phyloP scores from a whole-genome alignment of 1,139 yeast genomes.

The Hyphopichia pseudoburtonii region DNA sequence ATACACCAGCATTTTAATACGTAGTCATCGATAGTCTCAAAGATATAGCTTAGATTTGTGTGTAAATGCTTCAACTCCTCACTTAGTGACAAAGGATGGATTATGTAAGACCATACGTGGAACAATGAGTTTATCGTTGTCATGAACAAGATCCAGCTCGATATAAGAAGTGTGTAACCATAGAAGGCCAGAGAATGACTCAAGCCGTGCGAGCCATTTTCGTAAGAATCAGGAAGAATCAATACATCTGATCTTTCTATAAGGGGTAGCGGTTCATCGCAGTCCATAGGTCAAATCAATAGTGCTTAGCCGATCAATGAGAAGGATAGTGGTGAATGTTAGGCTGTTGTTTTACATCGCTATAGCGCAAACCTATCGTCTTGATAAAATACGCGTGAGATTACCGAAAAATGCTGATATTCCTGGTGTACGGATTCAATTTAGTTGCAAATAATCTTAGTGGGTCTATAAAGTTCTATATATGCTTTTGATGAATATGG shows the following conservation, averaged over 20 bases:
- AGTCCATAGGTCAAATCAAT: not conserved
- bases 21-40: slow-evolving; percentile 41
- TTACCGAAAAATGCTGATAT: too few species aligned
- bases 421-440: too few species aligned
- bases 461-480: not conserved
- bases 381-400: too few species aligned
- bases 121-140: slow-evolving; percentile 45
- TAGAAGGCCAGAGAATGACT: slow-evolving; percentile 14
- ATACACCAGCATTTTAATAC: slow-evolving; percentile 52
- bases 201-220: not conserved
- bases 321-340: too few species aligned
- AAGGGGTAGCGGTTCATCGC: slow-evolving; percentile 4
- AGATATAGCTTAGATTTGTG: slow-evolving; percentile 10
- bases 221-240: not conserved
- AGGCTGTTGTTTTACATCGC: too few species aligned
- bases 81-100: slow-evolving; percentile 27
- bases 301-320: not conserved
- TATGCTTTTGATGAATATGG: too few species aligned
- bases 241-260: slow-evolving; percentile 3
- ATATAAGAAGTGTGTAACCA: slow-evolving; percentile 38
- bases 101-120: slow-evolving; percentile 44
- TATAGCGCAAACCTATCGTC: too few species aligned
- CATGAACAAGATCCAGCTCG: slow-evolving; percentile 42
- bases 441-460: not conserved
- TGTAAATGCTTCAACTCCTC: slow-evolving; percentile 14